Conservation (phyloP, 768 basidiomycete genomes). For the Tulasnella sp. region DNA sequence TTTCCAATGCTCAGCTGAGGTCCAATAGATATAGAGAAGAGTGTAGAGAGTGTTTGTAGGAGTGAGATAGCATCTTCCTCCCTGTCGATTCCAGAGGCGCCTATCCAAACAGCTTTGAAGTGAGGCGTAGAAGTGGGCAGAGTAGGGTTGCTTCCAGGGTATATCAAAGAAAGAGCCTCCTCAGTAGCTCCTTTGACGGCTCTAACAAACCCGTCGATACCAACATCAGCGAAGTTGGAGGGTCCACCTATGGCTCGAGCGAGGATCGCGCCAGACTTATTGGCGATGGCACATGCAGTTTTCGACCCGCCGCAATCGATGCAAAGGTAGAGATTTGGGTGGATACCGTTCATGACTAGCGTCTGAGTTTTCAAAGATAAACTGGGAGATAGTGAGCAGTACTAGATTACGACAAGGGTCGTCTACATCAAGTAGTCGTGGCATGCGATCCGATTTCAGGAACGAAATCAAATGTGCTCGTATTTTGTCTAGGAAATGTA, state of each 20-base stretch:
- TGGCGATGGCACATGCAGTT: slow-evolving; percentile 63
- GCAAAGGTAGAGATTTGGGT: slow-evolving; percentile 47
- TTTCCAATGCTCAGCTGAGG: slow-evolving; percentile 56
- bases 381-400: background rate
- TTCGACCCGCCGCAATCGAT: slow-evolving; percentile 88
- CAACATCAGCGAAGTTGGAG: slow-evolving; percentile 78
- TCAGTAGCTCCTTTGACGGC: slow-evolving; percentile 44
- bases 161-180: slow-evolving; percentile 33
- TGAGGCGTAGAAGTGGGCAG: background rate
- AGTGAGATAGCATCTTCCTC: slow-evolving; percentile 49
- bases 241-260: slow-evolving; percentile 64
- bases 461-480: too few species aligned
- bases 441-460: background rate
- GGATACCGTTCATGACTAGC: background rate
- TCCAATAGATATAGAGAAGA: slow-evolving; percentile 45
- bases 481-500: too few species aligned
- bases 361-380: background rate
- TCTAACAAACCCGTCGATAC: slow-evolving; percentile 45
- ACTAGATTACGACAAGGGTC: too few species aligned
- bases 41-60: slow-evolving; percentile 39
- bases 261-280: slow-evolving; percentile 46
- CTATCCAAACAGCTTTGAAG: slow-evolving; percentile 69
- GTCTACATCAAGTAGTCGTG: too few species aligned
- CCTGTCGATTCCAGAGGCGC: slow-evolving; percentile 73
- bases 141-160: background rate